These are phyloP conservation scores for Apiospora pterosperma DNA, from an alignment of 2,329 filamentous ascomycete species.

Conservation along the genomic window DNA sequence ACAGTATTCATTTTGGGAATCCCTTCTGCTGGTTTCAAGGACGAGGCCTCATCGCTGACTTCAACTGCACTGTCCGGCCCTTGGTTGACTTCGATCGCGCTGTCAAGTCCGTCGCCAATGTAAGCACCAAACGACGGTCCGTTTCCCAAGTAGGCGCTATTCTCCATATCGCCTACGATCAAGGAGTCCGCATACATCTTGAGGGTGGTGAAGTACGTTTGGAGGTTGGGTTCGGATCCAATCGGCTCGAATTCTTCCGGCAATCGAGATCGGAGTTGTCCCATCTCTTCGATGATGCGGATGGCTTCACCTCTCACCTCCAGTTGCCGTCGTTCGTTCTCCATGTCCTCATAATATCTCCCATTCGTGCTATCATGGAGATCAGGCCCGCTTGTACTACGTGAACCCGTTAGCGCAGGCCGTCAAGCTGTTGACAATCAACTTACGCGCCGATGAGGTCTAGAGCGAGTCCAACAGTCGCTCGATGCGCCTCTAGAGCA, in stretches of 20 bases:
- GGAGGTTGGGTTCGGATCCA: conserved; percentile 66
- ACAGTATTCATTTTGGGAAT: too few relatives aligned
- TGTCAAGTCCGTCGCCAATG: conserved; percentile 32
- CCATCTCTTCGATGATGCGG: conserved; percentile 31
- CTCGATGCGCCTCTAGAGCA: conserved; percentile 35
- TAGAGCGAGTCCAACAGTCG: conserved; percentile 35
- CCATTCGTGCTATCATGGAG: conserved; percentile 7
- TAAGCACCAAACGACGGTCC: conserved; percentile 22
- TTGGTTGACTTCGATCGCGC: conserved; percentile 32
- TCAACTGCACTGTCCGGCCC: conserved; percentile 40
- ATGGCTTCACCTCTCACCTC: conserved; percentile 28
- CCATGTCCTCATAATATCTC: not conserved
- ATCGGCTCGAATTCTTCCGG: conserved; percentile 55
- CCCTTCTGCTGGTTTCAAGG: conserved; percentile 10
- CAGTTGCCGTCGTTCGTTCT: conserved; percentile 12
- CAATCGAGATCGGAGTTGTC: conserved; percentile 26
- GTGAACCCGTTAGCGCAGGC: not conserved
- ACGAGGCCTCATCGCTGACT: conserved; percentile 26
- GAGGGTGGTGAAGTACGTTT: conserved; percentile 66
- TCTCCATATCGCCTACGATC: conserved; percentile 11
- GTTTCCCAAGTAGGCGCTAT: conserved; percentile 24
- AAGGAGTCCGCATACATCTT: conserved; percentile 53
- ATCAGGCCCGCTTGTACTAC: conserved; percentile 12
- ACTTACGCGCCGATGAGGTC: conserved; percentile 38
- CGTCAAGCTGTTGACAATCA: not conserved